These are phyloP conservation scores for Bryoglossum gracile DNA, from an alignment of 495 filamentous ascomycete species.

Conservation along the genomic window DNA sequence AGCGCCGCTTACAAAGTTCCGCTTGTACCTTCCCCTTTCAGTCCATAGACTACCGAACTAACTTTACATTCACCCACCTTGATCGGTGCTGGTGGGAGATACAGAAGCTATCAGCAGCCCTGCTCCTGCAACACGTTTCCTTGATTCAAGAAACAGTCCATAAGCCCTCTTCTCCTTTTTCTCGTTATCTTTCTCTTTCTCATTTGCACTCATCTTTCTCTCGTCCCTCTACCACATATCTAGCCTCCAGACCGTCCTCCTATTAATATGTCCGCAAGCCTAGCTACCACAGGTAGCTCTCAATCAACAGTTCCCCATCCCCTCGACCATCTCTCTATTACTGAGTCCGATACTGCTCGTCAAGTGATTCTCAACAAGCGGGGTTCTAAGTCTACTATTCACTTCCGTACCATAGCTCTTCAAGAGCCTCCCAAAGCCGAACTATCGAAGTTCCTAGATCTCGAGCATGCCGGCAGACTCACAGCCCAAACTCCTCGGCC, in stretches of 20 bases:
- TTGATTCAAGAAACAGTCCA: background rate
- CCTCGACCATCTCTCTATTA: slow-evolving; percentile 20
- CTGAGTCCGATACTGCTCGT: slow-evolving; percentile 11
- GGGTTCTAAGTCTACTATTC: slow-evolving; percentile 7
- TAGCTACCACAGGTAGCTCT: slow-evolving; percentile 25
- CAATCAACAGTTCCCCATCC: slow-evolving; percentile 32
- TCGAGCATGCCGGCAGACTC: slow-evolving; percentile 16
- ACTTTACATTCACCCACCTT: too few relatives aligned
- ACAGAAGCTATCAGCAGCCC: too few relatives aligned
- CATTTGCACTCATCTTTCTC: background rate
- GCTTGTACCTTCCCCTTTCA: too few relatives aligned
- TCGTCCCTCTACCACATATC: background rate
- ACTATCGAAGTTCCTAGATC: slow-evolving; percentile 14
- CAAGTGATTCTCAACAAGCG: slow-evolving; percentile 8
- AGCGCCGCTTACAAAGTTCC: too few relatives aligned
- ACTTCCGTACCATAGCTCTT: slow-evolving; percentile 18
- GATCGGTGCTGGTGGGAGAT: too few relatives aligned
- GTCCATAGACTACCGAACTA: too few relatives aligned
- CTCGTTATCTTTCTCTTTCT: background rate
- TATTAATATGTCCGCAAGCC: slow-evolving; percentile 3
- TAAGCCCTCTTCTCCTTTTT: background rate
- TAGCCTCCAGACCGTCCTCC: background rate
- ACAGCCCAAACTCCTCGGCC: slow-evolving; percentile 28
- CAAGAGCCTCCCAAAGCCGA: slow-evolving; percentile 20
- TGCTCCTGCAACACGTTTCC: too few relatives aligned